A percentile compares a stretch with the other conserved stretches of the same genome.
Conservation (phyloP, 108 stramenopile species). For the Skeletonema marinoi region DNA sequence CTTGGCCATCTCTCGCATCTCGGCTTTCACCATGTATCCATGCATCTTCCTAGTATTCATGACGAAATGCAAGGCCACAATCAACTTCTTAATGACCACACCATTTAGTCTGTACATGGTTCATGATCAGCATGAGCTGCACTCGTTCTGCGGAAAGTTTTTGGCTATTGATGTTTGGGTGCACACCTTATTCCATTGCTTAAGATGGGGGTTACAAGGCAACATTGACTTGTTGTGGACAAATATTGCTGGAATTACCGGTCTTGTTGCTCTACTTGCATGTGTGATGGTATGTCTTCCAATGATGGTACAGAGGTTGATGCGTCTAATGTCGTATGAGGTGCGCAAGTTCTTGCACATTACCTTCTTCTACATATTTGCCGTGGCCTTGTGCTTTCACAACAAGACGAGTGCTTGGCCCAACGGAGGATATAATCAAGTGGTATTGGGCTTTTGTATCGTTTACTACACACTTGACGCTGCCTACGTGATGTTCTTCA, state of each 20-base stretch:
- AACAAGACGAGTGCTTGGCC: conserved; percentile 22
- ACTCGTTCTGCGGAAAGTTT: conserved; percentile 52
- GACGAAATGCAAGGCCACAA: conserved; percentile 51
- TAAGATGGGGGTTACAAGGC: conserved; percentile 50
- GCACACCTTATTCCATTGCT: conserved; percentile 45
- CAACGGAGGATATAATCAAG: conserved; percentile 52
- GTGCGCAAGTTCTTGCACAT: conserved; percentile 53
- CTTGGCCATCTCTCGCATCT: conserved; percentile 42
- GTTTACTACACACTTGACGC: conserved; percentile 46
- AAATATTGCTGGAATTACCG: conserved; percentile 39
- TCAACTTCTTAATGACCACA: conserved; percentile 34
- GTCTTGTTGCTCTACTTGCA: conserved; percentile 36
- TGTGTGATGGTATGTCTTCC: conserved; percentile 44
- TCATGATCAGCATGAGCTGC: conserved; percentile 49
- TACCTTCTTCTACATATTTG: conserved; percentile 48
- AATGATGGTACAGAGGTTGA: conserved; percentile 35
- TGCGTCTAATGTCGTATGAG: conserved; percentile 39
- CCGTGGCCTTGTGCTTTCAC: conserved; percentile 45
- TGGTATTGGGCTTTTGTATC: conserved; percentile 46
- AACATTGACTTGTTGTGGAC: conserved; percentile 41
- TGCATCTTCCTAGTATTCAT: conserved; percentile 42
- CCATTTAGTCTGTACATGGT: conserved; percentile 48
- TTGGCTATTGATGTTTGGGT: conserved; percentile 40
- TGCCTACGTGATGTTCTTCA: conserved; percentile 41
- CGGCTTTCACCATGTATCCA: conserved; percentile 56